Conservation (phyloP, 1,284 basidiomycete genomes). For the Omphalotus olearius region DNA sequence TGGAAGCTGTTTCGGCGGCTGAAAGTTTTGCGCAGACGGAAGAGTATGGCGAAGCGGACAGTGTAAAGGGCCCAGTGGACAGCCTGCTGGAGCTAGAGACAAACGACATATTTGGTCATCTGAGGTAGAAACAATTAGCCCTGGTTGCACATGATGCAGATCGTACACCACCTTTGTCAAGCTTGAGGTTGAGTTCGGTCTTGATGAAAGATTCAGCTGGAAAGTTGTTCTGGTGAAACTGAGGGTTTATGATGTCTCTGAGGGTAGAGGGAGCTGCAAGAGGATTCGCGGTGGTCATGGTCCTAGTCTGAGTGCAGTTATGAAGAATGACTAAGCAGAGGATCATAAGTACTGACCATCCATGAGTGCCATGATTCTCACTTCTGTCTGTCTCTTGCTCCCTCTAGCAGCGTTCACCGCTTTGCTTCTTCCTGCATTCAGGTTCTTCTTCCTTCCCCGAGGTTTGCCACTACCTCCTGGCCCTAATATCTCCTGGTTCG, state of each 20-base stretch:
- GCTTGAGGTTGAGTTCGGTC: conserved; percentile 78
- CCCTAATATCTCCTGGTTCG: conserved; percentile 34
- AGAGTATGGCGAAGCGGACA: conserved; percentile 90
- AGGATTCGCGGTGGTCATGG: conserved; percentile 44
- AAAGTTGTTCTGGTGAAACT: conserved; percentile 93
- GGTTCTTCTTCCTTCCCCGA: too few species aligned
- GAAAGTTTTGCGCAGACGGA: conserved; percentile 84
- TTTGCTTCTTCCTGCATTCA: too few species aligned
- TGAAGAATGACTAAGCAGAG: background rate
- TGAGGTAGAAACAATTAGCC: conserved; percentile 26
- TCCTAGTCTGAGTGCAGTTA: background rate
- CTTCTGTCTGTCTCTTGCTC: conserved; percentile 1
- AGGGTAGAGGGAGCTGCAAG: conserved; percentile 62
- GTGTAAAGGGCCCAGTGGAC: conserved; percentile 81
- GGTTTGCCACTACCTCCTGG: conserved; percentile 37
- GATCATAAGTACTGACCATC: background rate
- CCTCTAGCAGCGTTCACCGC: conserved; percentile 4
- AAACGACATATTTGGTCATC: conserved; percentile 92
- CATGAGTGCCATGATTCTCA: background rate
- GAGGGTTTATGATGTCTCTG: conserved; percentile 77
- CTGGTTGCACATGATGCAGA: conserved; percentile 1
- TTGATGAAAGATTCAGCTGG: conserved; percentile 84
- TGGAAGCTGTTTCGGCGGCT: conserved; percentile 77
- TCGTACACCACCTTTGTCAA: conserved; percentile 74
- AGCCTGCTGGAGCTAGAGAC: conserved; percentile 74